phyloP scores from a whole-genome alignment of 352 stramenopile genomes.

The Phytophthora pluvialis region DNA sequence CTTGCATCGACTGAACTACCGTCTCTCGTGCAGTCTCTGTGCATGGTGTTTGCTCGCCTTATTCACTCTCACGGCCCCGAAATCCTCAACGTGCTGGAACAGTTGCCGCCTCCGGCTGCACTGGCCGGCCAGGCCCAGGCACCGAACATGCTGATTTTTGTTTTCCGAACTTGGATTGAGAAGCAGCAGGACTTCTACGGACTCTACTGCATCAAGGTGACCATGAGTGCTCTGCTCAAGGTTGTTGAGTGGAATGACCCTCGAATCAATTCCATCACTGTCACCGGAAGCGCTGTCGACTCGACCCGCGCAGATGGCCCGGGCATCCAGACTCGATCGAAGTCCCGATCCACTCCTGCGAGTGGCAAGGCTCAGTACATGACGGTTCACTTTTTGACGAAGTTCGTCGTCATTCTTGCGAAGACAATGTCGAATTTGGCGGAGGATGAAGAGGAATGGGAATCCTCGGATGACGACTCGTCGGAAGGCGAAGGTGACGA shows the following conservation, averaged over 20 bases:
- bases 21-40: constrained; percentile 81
- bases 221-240: constrained; percentile 76
- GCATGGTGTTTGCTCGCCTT: constrained; percentile 83
- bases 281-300: constrained; percentile 60
- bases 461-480: constrained; percentile 75
- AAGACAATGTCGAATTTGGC: constrained; percentile 75
- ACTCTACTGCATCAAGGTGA: constrained; percentile 87
- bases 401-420: constrained; percentile 74
- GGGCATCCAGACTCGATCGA: constrained; percentile 64
- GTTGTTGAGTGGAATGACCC: constrained; percentile 79
- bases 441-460: constrained; percentile 82
- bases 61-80: constrained; percentile 74
- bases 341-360: constrained; percentile 43
- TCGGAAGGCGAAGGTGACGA: constrained; percentile 65
- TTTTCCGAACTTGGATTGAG: constrained; percentile 84
- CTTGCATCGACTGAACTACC: constrained; percentile 72
- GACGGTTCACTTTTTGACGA: constrained; percentile 82
- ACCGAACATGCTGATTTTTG: constrained; percentile 77
- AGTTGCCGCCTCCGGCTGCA: constrained; percentile 55
- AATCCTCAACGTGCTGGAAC: constrained; percentile 75
- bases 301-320: constrained; percentile 7
- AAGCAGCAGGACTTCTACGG: constrained; percentile 88
- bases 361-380: constrained; percentile 50
- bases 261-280: constrained; percentile 67
- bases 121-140: constrained; percentile 23